Percentiles rank a stretch among this genome's conserved stretches.
These are phyloP conservation scores for Naganishia sp. DNA, from an alignment of 1,284 basidiomycete species.

Conservation along the genomic window DNA sequence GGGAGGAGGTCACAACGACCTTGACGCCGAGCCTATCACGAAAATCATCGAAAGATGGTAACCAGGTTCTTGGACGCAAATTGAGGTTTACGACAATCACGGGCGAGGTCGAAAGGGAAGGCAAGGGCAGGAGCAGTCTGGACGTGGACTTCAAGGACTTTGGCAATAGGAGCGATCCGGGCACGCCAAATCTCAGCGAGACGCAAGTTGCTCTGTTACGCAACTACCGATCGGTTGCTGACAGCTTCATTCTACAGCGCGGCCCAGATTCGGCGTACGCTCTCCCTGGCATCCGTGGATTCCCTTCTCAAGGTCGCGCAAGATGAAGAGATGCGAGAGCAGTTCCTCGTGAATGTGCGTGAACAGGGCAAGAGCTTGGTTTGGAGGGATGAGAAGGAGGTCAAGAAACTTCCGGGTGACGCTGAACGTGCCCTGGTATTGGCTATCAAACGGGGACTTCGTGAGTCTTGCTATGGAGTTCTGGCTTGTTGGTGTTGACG, in stretches of 20 bases:
- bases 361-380: conserved; percentile 58
- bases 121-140: background rate
- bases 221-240: background rate
- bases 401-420: conserved; percentile 67
- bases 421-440: conserved; percentile 72
- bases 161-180: conserved; percentile 40
- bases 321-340: conserved; percentile 40
- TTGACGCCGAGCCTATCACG: background rate
- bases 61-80: conserved; percentile 6
- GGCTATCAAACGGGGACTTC: conserved; percentile 69
- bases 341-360: conserved; percentile 42
- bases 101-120: background rate
- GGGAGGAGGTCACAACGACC: background rate
- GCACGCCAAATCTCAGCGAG: conserved; percentile 52
- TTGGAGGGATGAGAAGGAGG: conserved; percentile 79
- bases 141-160: conserved; percentile 17
- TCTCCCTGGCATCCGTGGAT: conserved; percentile 54
- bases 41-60: conserved; percentile 1
- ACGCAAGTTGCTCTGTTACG: conserved; percentile 40
- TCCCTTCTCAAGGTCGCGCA: conserved; percentile 42
- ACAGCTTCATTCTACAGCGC: conserved; percentile 39
- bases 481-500: background rate
- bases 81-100: conserved; percentile 22
- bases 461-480: conserved; percentile 60
- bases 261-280: conserved; percentile 51